Conservation (phyloP, 1,284 basidiomycete genomes). For the Heterobasidion irregulare region DNA sequence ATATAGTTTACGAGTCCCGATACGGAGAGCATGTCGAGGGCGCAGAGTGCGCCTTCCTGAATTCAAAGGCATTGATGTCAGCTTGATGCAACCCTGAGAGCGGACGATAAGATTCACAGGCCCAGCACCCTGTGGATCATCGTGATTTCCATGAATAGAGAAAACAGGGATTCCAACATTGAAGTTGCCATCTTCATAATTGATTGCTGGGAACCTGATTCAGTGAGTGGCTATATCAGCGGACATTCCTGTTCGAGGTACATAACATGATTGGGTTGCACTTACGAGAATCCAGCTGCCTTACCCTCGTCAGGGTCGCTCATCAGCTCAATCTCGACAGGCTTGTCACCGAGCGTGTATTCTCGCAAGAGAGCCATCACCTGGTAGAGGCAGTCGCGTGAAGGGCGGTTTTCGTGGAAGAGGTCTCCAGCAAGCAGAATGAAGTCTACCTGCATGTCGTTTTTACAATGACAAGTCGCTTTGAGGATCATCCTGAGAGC, state of each 20-base stretch:
- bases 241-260: slow-evolving; percentile 1
- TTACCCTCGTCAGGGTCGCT: slow-evolving; percentile 91
- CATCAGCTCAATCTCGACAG: slow-evolving; percentile 83
- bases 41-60: slow-evolving; percentile 91
- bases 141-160: slow-evolving; percentile 99
- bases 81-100: not conserved
- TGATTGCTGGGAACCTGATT: slow-evolving; percentile 86
- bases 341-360: slow-evolving; percentile 83
- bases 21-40: slow-evolving; percentile 91
- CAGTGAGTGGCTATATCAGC: not conserved
- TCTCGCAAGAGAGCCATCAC: slow-evolving; percentile 87
- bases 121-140: slow-evolving; percentile 96
- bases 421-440: slow-evolving; percentile 92
- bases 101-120: slow-evolving; percentile 42
- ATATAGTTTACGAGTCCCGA: slow-evolving; percentile 96
- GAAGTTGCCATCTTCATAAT: slow-evolving; percentile 96
- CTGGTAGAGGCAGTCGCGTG: slow-evolving; percentile 82
- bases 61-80: not conserved
- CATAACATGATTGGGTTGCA: slow-evolving; percentile 12
- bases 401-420: slow-evolving; percentile 97
- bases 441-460: slow-evolving; percentile 71
- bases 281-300: slow-evolving; percentile 77
- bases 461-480: not conserved
- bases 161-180: slow-evolving; percentile 96
- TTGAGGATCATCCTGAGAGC: not conserved